Base-by-base conservation (phyloP, 495 filamentous ascomycete species). In the Apodospora peruviana region DNA sequence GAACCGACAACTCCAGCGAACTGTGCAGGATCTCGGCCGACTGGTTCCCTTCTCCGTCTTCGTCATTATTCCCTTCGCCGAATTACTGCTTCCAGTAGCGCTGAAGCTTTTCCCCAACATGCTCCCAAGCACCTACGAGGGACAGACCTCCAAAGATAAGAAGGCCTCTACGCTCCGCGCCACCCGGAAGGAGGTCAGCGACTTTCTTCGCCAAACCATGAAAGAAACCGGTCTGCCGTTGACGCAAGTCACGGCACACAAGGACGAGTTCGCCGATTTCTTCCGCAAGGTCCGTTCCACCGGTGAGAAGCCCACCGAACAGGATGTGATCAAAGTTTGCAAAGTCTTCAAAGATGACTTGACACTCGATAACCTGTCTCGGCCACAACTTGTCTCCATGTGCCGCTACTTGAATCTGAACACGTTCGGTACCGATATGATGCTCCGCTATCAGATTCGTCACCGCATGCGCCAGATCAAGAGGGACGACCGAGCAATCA, bases 391-490 rank as follows among this genome's bases (percentile, higher is more conserved):
- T 29, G 93, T 99, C 20, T 95, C 82, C 32, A 99, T 99, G 79
- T 95, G 91, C 74, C 87, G 89, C 16, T 99, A 99, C 70, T 89
- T 99, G 84, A 97, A 96, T 68, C 76, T 99, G 36, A 94, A 90
- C 72, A 88, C 88, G 4, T 95, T 99, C 62, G 93, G 93, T 51
- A 95, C 94, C 17, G 93, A 99, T 66, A 83, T 85, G 59, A 90
- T 97, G 82, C 84, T 99, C 36, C 86, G 93, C n/a, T 99, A 97
- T 71, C 90, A 93, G 61, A 84, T 99, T 59, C 89, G 93, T 17
- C 90, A 96, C 72, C 85, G 91, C 43, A 97, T 99, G 94, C 85
- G 91, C 43, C 93, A 99, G 66, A 97, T 97, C 75, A 99, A 99
- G 81, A 81, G 89, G 37, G 93, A 99, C 57, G 93, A 99, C 70